Conservation (phyloP, 2,329 filamentous ascomycete genomes). For the Domatiomyces globalis region DNA sequence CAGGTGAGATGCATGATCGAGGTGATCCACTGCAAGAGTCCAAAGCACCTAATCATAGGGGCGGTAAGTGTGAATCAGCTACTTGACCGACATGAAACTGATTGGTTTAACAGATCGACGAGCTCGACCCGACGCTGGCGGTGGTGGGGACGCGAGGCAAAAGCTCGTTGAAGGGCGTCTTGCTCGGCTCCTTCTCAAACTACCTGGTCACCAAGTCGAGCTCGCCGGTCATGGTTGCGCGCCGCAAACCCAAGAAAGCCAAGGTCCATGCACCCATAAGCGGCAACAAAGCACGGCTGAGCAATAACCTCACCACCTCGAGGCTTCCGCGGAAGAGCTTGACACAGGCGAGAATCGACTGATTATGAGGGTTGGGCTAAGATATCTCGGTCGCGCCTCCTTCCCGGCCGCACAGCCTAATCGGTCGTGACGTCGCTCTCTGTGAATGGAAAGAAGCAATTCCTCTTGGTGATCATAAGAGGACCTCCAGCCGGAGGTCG, state of each 20-base stretch:
- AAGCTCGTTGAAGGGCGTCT: constrained; percentile 83
- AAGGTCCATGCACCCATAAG: constrained; percentile 47
- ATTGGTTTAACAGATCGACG: constrained; percentile 53
- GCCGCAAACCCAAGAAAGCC: constrained; percentile 67
- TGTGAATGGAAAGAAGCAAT: neutral
- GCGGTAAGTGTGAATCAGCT: constrained; percentile 41
- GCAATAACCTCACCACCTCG: constrained; percentile 53
- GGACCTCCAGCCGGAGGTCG: too few species aligned
- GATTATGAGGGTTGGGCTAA: neutral
- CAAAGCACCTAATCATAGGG: constrained; percentile 89
- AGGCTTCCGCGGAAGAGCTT: constrained; percentile 13
- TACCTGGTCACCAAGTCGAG: constrained; percentile 95
- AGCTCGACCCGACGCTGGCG: constrained; percentile 78
- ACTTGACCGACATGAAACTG: neutral
- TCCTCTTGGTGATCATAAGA: neutral
- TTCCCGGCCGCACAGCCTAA: neutral
- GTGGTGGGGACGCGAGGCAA: constrained; percentile 84
- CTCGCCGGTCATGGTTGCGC: constrained; percentile 93
- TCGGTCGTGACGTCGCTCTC: neutral
- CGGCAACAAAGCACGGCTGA: constrained; percentile 53
- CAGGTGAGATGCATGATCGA: constrained; percentile 91
- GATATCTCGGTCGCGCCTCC: neutral
- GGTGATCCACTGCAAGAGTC: constrained; percentile 95
- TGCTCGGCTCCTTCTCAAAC: constrained; percentile 92
- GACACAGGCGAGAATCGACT: constrained; percentile 18